A percentile compares a stretch with the other conserved stretches of the same genome.
These are phyloP conservation scores for Lactifluus echinatus DNA, from an alignment of 768 basidiomycete genomes.

Conservation along the genomic window DNA sequence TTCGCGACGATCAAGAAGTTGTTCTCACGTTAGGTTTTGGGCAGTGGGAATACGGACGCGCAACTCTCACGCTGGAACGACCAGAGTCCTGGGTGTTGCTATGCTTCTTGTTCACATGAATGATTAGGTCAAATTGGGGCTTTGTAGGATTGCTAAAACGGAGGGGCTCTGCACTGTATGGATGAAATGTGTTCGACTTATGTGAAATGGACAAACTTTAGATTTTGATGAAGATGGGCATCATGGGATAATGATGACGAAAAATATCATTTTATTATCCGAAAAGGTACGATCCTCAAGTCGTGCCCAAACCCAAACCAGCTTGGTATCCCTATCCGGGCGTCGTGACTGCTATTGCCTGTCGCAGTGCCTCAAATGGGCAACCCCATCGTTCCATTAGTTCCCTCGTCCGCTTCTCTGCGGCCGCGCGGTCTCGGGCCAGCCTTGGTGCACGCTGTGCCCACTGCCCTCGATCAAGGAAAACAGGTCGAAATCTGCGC, in stretches of 20 bases:
- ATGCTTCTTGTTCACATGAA: background rate
- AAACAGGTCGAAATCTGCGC: constrained; percentile 19
- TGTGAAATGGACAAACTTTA: no score
- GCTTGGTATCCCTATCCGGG: background rate
- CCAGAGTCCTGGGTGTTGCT: background rate
- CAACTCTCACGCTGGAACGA: background rate
- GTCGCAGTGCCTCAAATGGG: constrained; percentile 8
- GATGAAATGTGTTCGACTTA: no score
- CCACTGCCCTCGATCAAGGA: constrained; percentile 19
- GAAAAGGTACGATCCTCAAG: no score
- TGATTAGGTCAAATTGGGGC: no score
- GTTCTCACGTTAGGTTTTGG: background rate
- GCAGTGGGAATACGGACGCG: background rate
- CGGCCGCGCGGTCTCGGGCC: constrained; percentile 8
- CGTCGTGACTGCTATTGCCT: background rate
- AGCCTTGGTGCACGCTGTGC: constrained; percentile 16
- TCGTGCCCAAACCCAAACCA: no score
- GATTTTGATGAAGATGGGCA: no score
- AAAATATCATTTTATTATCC: no score
- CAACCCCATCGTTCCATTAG: constrained; percentile 14
- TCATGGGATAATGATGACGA: no score
- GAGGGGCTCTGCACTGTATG: no score
- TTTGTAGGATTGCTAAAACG: no score
- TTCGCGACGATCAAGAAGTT: constrained; percentile 10
- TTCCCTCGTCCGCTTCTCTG: constrained; percentile 3